A percentile compares a stretch with the other conserved stretches of the same genome.
Conservation (phyloP, 2,329 filamentous ascomycete genomes). For the Hypoxylon sp. region DNA sequence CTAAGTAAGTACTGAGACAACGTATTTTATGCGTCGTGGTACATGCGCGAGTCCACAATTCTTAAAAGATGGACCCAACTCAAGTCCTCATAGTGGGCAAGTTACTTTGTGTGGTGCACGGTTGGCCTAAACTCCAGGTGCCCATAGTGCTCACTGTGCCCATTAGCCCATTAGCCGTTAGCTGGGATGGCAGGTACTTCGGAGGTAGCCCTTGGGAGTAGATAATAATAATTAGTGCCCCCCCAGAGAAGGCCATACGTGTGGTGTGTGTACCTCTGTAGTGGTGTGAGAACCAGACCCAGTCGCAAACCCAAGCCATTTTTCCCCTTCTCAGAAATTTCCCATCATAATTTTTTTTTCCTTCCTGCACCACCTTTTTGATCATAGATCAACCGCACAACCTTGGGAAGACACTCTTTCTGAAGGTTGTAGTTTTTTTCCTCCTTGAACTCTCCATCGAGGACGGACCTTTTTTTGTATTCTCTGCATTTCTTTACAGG, state of each 20-base stretch:
- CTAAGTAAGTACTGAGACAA: conserved; percentile 18
- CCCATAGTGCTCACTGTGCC: conserved; percentile 4
- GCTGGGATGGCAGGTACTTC: conserved; percentile 16
- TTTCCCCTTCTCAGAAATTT: conserved; percentile 52
- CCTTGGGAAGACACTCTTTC: conserved; percentile 50
- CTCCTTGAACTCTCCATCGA: conserved; percentile 47
- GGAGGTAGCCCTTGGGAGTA: background rate
- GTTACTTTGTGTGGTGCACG: background rate
- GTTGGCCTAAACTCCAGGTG: conserved; percentile 21
- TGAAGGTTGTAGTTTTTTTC: conserved; percentile 48
- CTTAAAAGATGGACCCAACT: conserved; percentile 28
- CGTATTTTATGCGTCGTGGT: conserved; percentile 10
- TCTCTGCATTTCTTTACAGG: conserved; percentile 53
- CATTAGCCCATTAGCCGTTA: background rate
- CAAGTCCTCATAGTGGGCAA: background rate
- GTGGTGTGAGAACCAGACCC: conserved; percentile 25
- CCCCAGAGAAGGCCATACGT: conserved; percentile 5
- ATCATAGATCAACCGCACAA: conserved; percentile 51
- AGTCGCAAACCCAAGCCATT: conserved; percentile 44
- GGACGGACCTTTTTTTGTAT: conserved; percentile 48
- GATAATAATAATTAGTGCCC: conserved; percentile 18
- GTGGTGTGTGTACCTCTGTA: conserved; percentile 14
- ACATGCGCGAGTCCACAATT: conserved; percentile 22
- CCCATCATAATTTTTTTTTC: conserved; percentile 52
- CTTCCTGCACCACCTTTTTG: conserved; percentile 50